phyloP scores from a whole-genome alignment of 2,329 filamentous ascomycete species.

The Didymella arachidicola region DNA sequence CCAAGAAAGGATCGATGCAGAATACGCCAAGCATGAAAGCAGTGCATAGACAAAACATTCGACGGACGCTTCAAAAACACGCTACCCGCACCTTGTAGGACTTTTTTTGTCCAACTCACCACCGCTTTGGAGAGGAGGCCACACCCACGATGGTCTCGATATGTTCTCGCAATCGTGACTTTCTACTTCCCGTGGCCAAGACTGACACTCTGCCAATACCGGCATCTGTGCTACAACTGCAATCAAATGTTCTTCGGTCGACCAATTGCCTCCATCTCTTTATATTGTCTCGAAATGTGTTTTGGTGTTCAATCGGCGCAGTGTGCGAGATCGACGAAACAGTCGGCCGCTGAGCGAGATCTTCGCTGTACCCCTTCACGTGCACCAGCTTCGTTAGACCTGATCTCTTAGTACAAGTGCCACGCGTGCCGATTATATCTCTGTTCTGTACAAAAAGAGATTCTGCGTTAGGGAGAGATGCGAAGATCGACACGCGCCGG shows the following conservation, averaged over 20 bases:
- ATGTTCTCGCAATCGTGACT: not conserved
- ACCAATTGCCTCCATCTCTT: not conserved
- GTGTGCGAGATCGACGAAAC: not conserved
- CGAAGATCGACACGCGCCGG: constrained; percentile 5
- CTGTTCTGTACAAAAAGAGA: not conserved
- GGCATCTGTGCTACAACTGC: not conserved
- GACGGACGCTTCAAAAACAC: no score
- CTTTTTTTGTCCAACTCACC: not conserved
- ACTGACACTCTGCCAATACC: constrained; percentile 1
- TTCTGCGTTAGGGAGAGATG: not conserved
- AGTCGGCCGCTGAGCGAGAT: constrained; percentile 5
- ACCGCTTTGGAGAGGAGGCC: no score
- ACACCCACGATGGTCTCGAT: not conserved
- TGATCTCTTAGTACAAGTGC: constrained; percentile 1
- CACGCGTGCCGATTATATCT: not conserved
- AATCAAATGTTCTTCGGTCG: not conserved
- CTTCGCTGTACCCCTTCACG: not conserved
- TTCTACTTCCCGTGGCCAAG: not conserved
- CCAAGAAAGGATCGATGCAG: constrained; percentile 51
- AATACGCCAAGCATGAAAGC: constrained; percentile 52
- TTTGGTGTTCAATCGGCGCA: not conserved
- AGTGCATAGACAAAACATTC: constrained; percentile 36
- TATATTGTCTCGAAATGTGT: not conserved
- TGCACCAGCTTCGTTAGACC: constrained; percentile 1
- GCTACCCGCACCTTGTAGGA: not conserved